A percentile compares a stretch with the other conserved stretches of the same genome.
phyloP scores from a whole-genome alignment of 106 monocot species.

The Chionographis japonica region DNA sequence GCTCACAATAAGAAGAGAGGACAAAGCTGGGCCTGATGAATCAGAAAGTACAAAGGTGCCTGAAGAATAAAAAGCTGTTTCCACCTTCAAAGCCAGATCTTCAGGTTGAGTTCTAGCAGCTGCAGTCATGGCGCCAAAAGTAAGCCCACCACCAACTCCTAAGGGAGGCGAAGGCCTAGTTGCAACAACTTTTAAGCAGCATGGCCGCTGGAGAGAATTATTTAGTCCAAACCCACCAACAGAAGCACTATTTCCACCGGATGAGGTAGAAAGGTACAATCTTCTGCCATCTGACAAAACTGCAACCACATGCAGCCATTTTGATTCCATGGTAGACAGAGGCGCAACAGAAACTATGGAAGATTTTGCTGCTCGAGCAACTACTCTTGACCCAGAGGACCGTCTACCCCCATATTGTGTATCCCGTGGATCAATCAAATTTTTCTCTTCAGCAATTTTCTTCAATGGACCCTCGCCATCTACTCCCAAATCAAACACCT shows the following conservation, averaged over 20 bases:
- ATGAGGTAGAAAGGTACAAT: slow-evolving; percentile 77
- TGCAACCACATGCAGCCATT: slow-evolving; percentile 71
- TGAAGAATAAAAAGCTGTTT: slow-evolving; percentile 74
- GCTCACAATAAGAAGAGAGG: slow-evolving; percentile 74
- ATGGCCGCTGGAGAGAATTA: slow-evolving; percentile 51
- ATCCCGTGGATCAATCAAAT: slow-evolving; percentile 84
- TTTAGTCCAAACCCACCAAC: slow-evolving; percentile 41
- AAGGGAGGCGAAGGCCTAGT: slow-evolving; percentile 91
- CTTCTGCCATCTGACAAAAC: slow-evolving; percentile 97
- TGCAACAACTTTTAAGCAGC: slow-evolving; percentile 82
- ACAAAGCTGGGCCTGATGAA: slow-evolving; percentile 47
- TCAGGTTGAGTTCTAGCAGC: slow-evolving; percentile 63
- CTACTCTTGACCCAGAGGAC: slow-evolving; percentile 40
- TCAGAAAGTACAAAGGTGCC: slow-evolving; percentile 81
- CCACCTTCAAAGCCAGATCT: slow-evolving; percentile 81
- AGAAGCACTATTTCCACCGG: slow-evolving; percentile 45
- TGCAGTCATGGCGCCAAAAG: slow-evolving; percentile 58
- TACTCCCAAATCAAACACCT: slow-evolving; percentile 77
- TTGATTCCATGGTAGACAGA: slow-evolving; percentile 76
- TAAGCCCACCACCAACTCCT: slow-evolving; percentile 52
- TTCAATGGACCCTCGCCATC: slow-evolving; percentile 72
- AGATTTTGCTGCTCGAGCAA: slow-evolving; percentile 45
- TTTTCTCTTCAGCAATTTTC: slow-evolving; percentile 84
- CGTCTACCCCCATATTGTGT: slow-evolving; percentile 62
- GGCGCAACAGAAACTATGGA: slow-evolving; percentile 75